A percentile compares a stretch with the other conserved stretches of the same genome.
phyloP scores from a whole-genome alignment of 1,284 basidiomycete genomes.

The Cystobasidiaceae sp. region DNA sequence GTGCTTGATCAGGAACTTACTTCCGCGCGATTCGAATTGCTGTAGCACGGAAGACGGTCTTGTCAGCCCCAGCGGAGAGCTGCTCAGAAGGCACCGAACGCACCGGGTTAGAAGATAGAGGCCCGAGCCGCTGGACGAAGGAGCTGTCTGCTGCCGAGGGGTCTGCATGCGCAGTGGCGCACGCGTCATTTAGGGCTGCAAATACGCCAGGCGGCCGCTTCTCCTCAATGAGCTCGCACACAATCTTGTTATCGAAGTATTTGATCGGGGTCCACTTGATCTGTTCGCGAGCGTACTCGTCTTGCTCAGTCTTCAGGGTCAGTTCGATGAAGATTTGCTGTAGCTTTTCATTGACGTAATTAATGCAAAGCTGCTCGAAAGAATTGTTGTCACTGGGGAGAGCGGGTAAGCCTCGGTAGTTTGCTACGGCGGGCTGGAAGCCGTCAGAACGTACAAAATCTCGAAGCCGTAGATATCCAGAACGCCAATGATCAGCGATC shows the following conservation, averaged over 20 bases:
- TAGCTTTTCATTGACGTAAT: constrained; percentile 98
- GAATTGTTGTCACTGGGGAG: constrained; percentile 75
- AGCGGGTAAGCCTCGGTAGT: not conserved
- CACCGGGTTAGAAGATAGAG: constrained; percentile 65
- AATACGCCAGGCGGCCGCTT: constrained; percentile 94
- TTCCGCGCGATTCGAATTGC: constrained; percentile 83
- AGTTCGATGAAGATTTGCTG: constrained; percentile 93
- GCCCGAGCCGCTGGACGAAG: constrained; percentile 85
- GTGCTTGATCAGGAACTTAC: constrained; percentile 85
- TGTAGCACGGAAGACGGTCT: too few species aligned
- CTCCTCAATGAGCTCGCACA: constrained; percentile 97
- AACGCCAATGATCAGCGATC: constrained; percentile 88
- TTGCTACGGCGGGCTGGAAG: too few species aligned
- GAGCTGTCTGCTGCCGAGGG: constrained; percentile 94
- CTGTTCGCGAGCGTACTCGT: constrained; percentile 96
- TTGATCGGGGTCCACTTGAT: constrained; percentile 99
- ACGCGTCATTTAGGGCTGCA: constrained; percentile 95
- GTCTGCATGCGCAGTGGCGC: constrained; percentile 96
- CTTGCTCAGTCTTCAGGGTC: constrained; percentile 97
- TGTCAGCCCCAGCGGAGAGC: too few species aligned
- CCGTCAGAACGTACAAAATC: constrained; percentile 91
- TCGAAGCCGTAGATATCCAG: constrained; percentile 98
- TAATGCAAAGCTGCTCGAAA: constrained; percentile 99
- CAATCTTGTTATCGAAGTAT: constrained; percentile 67
- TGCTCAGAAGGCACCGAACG: constrained; percentile 38